Evolutionary conservation across 345 rosid species (phyloP), one percentile per base, ranked within the genome.

Genomic region (Salix purpurea): DNA sequence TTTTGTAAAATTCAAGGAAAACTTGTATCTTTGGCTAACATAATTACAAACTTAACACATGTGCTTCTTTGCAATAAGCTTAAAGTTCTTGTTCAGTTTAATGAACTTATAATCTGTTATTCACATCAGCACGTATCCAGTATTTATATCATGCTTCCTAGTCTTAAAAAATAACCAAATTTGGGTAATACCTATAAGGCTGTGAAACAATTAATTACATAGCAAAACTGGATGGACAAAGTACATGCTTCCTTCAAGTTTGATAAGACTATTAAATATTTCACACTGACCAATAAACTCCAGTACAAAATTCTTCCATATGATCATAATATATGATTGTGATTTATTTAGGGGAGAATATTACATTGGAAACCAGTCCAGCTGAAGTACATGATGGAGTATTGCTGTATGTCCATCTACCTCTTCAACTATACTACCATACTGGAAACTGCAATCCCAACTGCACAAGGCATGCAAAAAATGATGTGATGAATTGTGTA

Each of bases 331-430:
- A 46, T 70, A 77, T 32, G 52, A 61, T 70, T 66, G 58, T 23
- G 60, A 40, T 14, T 73, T 44, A 58, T 61, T 61, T 39, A 60
- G 18, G 71, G 76, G 61, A 84, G 80, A 75, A 5, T 42, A 77
- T 86, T 92, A 94, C 99, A 83, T 83, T 71, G 99, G 89, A 76
- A 94, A 91, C 99, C 98, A 96, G 85, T 96, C 98, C 78, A 96
- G 91, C 84, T 91, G 98, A 78, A 96, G 97, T 78, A 90, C 86
- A 83, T 94, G 98, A 87, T 96, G 94, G 71, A 96, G 90, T 85
- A 96, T 79, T 74, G 99, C 99, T 39, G 98, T 96, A 83, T 94
- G 99, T 68, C 99, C 99, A 88, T 96, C 99, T 23, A 96, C 99
- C 87, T 96, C 98, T 88, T 96, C 99, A 81, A 96, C 99, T 82